Percentiles rank a stretch among this genome's conserved stretches.
These are phyloP conservation scores for Cymbopogon citratus DNA, from an alignment of 176 grass and related monocot species.

Conservation along the genomic window DNA sequence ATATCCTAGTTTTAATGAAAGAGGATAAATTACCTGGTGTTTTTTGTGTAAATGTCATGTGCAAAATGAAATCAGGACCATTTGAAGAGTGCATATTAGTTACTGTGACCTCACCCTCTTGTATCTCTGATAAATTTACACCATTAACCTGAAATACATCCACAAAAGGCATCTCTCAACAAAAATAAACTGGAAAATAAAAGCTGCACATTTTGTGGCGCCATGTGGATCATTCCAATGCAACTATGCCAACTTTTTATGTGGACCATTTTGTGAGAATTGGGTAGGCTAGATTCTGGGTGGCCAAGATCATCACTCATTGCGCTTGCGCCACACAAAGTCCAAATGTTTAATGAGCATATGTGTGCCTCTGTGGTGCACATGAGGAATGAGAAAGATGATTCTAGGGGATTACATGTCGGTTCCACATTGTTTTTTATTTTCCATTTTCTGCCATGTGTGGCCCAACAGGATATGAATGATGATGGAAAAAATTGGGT, in stretches of 20 bases:
- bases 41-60: conserved; percentile 24
- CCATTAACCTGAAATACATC: conserved; percentile 46
- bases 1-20: conserved; percentile 2
- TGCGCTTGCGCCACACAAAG: neutral
- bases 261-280: neutral
- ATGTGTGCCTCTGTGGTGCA: too few relatives aligned
- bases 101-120: conserved; percentile 43
- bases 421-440: neutral
- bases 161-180: neutral
- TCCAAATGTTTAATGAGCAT: neutral
- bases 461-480: neutral
- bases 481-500: neutral
- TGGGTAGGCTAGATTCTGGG: neutral
- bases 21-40: conserved; percentile 8
- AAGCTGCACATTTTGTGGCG: neutral
- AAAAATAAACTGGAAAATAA: neutral
- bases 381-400: neutral
- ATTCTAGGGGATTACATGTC: neutral
- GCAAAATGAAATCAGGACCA: conserved; percentile 47
- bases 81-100: conserved; percentile 51
- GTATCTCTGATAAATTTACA: conserved; percentile 44
- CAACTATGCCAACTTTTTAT: neutral
- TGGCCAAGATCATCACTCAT: neutral
- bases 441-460: neutral
- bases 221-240: neutral